Evolutionary conservation across 108 stramenopile species (phyloP).

Genomic region (Skeletonema marinoi): DNA sequence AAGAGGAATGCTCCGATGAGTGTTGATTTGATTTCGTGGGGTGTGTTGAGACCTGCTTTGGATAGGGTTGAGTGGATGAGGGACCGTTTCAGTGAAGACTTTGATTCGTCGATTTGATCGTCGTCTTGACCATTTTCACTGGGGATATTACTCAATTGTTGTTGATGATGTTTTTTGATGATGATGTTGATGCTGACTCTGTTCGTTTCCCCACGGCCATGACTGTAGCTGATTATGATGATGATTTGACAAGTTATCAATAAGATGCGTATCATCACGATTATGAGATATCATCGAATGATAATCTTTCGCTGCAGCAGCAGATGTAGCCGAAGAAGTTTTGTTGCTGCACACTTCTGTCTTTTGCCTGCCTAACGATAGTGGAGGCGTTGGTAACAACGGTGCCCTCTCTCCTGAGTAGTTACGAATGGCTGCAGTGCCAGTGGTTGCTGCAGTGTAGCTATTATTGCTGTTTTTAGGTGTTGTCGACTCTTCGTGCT

Average conservation of each 20-base stretch:
- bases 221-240: too few relatives aligned
- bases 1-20: conserved; percentile 39
- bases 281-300: background rate
- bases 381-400: background rate
- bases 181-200: background rate
- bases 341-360: background rate
- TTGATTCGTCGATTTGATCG: background rate
- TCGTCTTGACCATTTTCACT: background rate
- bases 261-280: background rate
- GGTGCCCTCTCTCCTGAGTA: background rate
- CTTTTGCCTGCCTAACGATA: background rate
- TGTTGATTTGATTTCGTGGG: conserved; percentile 34
- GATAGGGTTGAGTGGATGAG: background rate
- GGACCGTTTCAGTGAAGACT: background rate
- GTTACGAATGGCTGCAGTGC: background rate
- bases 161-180: too few relatives aligned
- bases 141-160: background rate
- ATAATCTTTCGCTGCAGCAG: too few relatives aligned
- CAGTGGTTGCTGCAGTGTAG: background rate
- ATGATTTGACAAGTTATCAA: background rate
- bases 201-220: background rate
- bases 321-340: too few relatives aligned
- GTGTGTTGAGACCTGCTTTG: background rate
- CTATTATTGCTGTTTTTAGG: background rate
- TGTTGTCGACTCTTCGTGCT: background rate